phyloP scores from a whole-genome alignment of 768 basidiomycete genomes.

The Mycena haematopus region DNA sequence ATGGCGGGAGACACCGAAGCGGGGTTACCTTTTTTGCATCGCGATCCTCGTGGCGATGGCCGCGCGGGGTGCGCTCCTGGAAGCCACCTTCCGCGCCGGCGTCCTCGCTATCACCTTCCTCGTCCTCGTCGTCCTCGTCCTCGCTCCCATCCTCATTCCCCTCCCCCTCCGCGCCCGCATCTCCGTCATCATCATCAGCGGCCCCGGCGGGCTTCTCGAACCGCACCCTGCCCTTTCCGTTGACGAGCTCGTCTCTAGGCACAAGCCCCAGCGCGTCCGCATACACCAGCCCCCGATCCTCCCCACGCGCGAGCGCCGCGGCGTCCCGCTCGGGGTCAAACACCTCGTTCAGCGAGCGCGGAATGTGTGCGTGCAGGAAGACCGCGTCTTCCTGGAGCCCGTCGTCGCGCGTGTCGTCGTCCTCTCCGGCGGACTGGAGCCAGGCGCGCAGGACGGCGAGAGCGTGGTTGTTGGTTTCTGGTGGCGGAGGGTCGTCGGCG shows the following conservation, averaged over 20 bases:
- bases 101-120: slow-evolving; percentile 29
- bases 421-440: slow-evolving; percentile 21
- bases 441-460: slow-evolving; percentile 31
- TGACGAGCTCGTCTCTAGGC: background rate
- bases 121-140: slow-evolving; percentile 35
- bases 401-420: slow-evolving; percentile 29
- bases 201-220: background rate
- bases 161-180: background rate
- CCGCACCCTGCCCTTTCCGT: background rate
- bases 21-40: slow-evolving; percentile 82
- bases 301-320: slow-evolving; percentile 72
- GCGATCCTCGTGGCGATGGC: slow-evolving; percentile 92
- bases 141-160: background rate
- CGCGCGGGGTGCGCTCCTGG: slow-evolving; percentile 46
- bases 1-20: background rate
- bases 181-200: background rate
- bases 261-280: slow-evolving; percentile 86
- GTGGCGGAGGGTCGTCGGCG: slow-evolving; percentile 31
- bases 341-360: slow-evolving; percentile 89
- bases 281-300: slow-evolving; percentile 81
- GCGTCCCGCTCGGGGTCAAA: slow-evolving; percentile 95
- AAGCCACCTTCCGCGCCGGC: slow-evolving; percentile 47
- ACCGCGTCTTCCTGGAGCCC: slow-evolving; percentile 81
- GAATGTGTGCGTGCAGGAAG: slow-evolving; percentile 92
- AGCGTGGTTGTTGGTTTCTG: slow-evolving; percentile 10